Conservation (phyloP, 164 flowering plant species). For the Dillenia suffruticosa region DNA sequence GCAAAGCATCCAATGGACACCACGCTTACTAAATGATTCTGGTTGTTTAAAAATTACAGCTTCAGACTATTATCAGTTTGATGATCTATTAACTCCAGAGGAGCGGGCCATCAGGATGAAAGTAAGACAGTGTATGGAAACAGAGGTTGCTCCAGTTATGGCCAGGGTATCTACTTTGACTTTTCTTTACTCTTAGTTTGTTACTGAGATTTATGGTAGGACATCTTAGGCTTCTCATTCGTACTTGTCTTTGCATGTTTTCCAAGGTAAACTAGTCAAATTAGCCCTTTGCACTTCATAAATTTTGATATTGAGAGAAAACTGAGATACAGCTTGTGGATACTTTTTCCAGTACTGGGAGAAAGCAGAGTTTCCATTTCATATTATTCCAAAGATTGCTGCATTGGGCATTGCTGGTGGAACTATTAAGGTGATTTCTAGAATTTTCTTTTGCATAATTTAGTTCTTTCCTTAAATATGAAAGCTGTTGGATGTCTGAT, state of each 20-base stretch:
- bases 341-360: constrained; percentile 76
- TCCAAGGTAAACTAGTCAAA: too few relatives aligned
- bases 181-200: background rate
- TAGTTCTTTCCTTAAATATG: background rate
- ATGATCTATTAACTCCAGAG: constrained; percentile 75
- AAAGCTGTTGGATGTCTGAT: constrained; percentile 1
- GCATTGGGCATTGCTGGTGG: constrained; percentile 75
- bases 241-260: too few relatives aligned
- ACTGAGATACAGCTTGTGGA: too few relatives aligned
- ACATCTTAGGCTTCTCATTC: too few relatives aligned
- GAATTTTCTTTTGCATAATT: background rate
- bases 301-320: too few relatives aligned
- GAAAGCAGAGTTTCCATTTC: constrained; percentile 96
- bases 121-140: constrained; percentile 77
- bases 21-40: background rate
- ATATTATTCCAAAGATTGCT: constrained; percentile 75
- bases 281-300: too few relatives aligned
- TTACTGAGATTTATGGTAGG: too few relatives aligned
- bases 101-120: constrained; percentile 55
- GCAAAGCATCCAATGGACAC: background rate
- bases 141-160: constrained; percentile 86
- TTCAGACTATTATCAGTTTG: constrained; percentile 81
- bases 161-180: constrained; percentile 44
- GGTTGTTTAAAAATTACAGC: constrained; percentile 30
- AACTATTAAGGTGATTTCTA: constrained; percentile 62